Evolutionary conservation across 2,329 filamentous ascomycete species (phyloP).

Genomic region (Ascochyta fabae): DNA sequence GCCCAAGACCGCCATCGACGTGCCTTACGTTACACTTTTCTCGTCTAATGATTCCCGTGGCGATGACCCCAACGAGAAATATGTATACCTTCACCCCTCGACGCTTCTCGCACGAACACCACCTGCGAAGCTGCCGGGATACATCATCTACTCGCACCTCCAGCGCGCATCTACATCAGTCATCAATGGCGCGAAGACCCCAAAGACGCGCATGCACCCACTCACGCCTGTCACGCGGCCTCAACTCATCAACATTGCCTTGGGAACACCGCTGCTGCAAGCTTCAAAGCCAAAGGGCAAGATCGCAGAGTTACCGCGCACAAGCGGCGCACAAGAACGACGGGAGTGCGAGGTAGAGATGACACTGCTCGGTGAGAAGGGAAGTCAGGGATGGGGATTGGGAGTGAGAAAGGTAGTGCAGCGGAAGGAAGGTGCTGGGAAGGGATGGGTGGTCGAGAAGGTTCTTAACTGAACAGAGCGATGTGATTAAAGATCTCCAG

Average conservation of each 20-base stretch:
- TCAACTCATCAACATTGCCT: constrained; percentile 79
- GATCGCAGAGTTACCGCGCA: constrained; percentile 58
- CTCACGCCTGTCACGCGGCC: constrained; percentile 78
- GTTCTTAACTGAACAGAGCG: constrained; percentile 43
- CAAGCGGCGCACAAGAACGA: constrained; percentile 52
- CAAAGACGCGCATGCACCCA: constrained; percentile 83
- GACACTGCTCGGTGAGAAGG: constrained; percentile 72
- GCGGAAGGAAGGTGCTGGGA: constrained; percentile 68
- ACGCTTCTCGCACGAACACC: constrained; percentile 73
- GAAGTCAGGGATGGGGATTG: constrained; percentile 79
- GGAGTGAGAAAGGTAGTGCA: constrained; percentile 86
- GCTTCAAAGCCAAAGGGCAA: constrained; percentile 94
- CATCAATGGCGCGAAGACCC: constrained; percentile 45
- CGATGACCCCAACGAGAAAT: constrained; percentile 62
- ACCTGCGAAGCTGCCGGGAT: constrained; percentile 70
- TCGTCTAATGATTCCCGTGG: constrained; percentile 61
- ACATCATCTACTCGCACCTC: constrained; percentile 85
- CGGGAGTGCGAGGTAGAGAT: constrained; percentile 86
- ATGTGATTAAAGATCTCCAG: background rate
- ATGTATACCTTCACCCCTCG: constrained; percentile 86
- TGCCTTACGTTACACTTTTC: constrained; percentile 87
- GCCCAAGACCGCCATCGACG: constrained; percentile 85
- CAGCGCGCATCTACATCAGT: constrained; percentile 67
- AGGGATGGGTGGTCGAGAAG: constrained; percentile 76
- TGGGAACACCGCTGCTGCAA: constrained; percentile 81